A percentile compares a stretch with the other conserved stretches of the same genome.
phyloP scores from a whole-genome alignment of 2,329 filamentous ascomycete genomes.

The Cadophora sp. region DNA sequence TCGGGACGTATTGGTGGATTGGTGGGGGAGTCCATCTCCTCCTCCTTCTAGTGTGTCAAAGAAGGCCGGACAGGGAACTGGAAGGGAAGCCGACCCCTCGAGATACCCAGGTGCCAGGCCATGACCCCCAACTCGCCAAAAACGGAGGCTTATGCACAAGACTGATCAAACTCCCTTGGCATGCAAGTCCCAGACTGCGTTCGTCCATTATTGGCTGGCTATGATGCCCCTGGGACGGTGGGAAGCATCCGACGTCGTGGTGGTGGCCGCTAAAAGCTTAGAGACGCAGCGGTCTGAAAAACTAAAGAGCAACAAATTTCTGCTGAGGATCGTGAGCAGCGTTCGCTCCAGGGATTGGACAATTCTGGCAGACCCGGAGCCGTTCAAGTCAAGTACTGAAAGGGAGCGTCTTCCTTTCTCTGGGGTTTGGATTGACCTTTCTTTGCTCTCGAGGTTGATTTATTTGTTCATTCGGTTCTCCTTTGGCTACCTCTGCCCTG shows the following conservation, averaged over 20 bases:
- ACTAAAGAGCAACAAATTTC: conserved; percentile 23
- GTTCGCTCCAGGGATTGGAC: conserved; percentile 10
- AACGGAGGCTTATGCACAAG: conserved; percentile 25
- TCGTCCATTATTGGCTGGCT: conserved; percentile 26
- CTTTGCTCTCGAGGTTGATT: background rate
- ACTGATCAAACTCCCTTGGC: conserved; percentile 24
- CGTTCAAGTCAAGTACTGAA: background rate
- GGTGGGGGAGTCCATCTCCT: conserved; percentile 2
- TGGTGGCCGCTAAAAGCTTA: conserved; percentile 22
- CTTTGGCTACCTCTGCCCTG: background rate
- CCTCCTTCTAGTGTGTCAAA: background rate
- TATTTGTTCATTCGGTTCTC: background rate
- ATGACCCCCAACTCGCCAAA: conserved; percentile 31
- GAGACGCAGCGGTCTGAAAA: conserved; percentile 26
- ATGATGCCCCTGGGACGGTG: conserved; percentile 22
- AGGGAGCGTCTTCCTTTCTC: background rate
- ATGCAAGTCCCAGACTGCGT: conserved; percentile 25
- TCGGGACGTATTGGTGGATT: conserved; percentile 12
- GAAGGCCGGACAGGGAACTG: conserved; percentile 12
- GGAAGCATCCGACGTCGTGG: conserved; percentile 19
- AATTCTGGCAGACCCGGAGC: conserved; percentile 1
- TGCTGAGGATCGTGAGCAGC: conserved; percentile 13
- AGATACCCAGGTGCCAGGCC: conserved; percentile 11
- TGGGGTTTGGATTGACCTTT: background rate
- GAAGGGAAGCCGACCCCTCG: conserved; percentile 13